A percentile compares a stretch with the other conserved stretches of the same genome.
phyloP scores from a whole-genome alignment of 163 green algal genomes.

The Picocystis sp. region DNA sequence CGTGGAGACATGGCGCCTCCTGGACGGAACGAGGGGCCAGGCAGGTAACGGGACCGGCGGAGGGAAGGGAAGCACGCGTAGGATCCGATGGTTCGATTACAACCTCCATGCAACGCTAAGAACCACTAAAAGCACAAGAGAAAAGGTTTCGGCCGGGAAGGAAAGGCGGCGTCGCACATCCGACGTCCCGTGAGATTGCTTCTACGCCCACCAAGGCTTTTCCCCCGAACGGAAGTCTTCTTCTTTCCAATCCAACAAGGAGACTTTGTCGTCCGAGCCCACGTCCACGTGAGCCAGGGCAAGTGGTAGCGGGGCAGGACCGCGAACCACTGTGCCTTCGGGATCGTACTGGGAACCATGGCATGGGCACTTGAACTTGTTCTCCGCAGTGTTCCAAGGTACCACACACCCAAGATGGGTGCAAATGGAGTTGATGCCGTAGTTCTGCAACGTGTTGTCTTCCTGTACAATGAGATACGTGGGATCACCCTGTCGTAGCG shows the following conservation, averaged over 20 bases:
- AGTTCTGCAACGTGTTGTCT: slow-evolving; percentile 66
- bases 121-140: no score
- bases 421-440: slow-evolving; percentile 95
- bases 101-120: no score
- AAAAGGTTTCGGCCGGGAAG: no score
- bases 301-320: slow-evolving; percentile 86
- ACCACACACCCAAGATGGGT: slow-evolving; percentile 98
- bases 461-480: slow-evolving; percentile 93
- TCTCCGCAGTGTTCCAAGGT: slow-evolving; percentile 79
- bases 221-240: slow-evolving; percentile 67
- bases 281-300: slow-evolving; percentile 77
- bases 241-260: slow-evolving; percentile 71
- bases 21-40: no score
- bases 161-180: no score
- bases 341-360: slow-evolving; percentile 95
- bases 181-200: no score
- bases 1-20: no score
- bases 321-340: slow-evolving; percentile 89
- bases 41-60: no score
- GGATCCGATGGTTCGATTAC: no score
- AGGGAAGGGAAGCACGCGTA: no score
- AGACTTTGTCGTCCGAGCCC: slow-evolving; percentile 52
- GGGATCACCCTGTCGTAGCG: slow-evolving; percentile 48
- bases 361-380: slow-evolving; percentile 99
- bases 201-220: slow-evolving; percentile 79